phyloP scores from a whole-genome alignment of 1,139 yeast genomes.

The Blastobotrys elegans region DNA sequence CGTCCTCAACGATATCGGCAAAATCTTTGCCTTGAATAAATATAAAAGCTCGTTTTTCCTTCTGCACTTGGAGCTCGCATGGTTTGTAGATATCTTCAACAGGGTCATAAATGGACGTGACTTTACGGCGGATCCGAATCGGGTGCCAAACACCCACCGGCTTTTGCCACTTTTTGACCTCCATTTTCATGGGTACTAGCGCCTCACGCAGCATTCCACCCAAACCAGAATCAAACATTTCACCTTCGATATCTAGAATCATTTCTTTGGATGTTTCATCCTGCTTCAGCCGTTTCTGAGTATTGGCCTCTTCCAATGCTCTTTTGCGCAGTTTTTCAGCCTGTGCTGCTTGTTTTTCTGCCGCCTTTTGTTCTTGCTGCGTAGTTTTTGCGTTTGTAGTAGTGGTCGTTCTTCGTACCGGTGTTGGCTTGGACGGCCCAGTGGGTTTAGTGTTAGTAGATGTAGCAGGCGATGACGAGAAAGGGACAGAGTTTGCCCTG shows the following conservation, averaged over 20 bases:
- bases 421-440: too few relatives aligned
- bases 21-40: slow-evolving; percentile 14
- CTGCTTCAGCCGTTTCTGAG: background rate
- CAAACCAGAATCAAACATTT: slow-evolving; percentile 8
- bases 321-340: slow-evolving; percentile 8
- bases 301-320: slow-evolving; percentile 13
- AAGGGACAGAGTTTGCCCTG: too few relatives aligned
- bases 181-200: slow-evolving; percentile 7
- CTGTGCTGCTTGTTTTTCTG: background rate
- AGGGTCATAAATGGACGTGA: slow-evolving; percentile 18
- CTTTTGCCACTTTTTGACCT: slow-evolving; percentile 9
- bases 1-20: slow-evolving; percentile 10
- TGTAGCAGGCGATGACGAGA: too few relatives aligned
- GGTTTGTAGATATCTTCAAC: slow-evolving; percentile 21
- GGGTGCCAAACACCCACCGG: slow-evolving; percentile 1
- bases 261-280: slow-evolving; percentile 19
- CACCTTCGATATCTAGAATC: slow-evolving; percentile 17
- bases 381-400: too few relatives aligned
- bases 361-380: slow-evolving; percentile 7
- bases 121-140: slow-evolving; percentile 19
- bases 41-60: slow-evolving; percentile 18
- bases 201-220: slow-evolving; percentile 12
- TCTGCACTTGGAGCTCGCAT: slow-evolving; percentile 13
- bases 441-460: too few relatives aligned
- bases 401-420: too few relatives aligned